Evolutionary conservation across 768 basidiomycete genomes (phyloP), one percentile per base, ranked within the genome.

Genomic region (Amyloporia xantha): DNA sequence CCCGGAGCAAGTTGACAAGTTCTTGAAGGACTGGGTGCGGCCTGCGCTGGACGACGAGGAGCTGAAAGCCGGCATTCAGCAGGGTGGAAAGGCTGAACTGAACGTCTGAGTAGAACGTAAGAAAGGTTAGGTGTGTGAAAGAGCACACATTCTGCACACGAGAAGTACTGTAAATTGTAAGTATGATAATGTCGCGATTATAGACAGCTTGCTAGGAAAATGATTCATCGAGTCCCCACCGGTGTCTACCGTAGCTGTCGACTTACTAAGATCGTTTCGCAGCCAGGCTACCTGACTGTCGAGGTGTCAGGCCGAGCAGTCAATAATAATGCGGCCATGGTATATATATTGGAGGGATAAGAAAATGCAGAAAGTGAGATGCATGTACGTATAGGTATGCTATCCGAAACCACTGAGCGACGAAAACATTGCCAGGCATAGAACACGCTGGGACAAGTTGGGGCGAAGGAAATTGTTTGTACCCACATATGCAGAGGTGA

Each of bases 1-100:
- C 11, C 91, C 95, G 1, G 82, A 98, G 64, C 96, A 98, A 72
- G 94, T 97, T 11, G 90, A 92, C 65, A 72, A 64, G 49, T 98
- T 99, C 67, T 62, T 98, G 49, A 75, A 68, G 60, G 87, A 92
- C 1, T 93, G 89, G 86, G 92, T 98, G 19, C 67, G 67, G 46
- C 92, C 93, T n/a, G 91, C 84, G 9, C 66, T 97, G 54, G 72
- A 64, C n/a, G 75, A 76, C 25, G 54, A 64, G 23, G 83, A 85
- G 56, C 57, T 82, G 28, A 68, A 76, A 49, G 73, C 71, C 10
- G 80, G 76, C 24, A 67, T 89, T 19, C 63, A 58, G 17, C 69
- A 66, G 42, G 75, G 76, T 23, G 70, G 65, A 24, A 82, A 74
- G 62, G 79, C 87, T 28, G 87, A 90, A 61, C 67, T 89, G 60